A percentile compares a stretch with the other conserved stretches of the same genome.
phyloP scores from a whole-genome alignment of 1,284 basidiomycete species.

The Ustilago xerochloae region DNA sequence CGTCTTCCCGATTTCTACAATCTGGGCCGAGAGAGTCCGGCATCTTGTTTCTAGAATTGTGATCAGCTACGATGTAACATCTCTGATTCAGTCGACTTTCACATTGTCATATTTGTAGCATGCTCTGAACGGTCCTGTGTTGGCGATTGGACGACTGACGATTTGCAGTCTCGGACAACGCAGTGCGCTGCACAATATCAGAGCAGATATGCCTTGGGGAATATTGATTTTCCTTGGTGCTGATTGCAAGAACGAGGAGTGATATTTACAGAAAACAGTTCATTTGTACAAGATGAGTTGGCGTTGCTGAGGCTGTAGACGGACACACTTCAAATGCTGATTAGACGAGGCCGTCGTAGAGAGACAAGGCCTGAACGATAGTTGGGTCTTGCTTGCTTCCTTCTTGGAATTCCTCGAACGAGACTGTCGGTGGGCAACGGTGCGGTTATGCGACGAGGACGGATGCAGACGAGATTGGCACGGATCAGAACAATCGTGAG shows the following conservation, averaged over 20 bases:
- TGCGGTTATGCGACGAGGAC: too few species aligned
- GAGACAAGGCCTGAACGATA: slow-evolving; percentile 65
- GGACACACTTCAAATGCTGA: neutral
- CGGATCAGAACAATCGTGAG: too few species aligned
- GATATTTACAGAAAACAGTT: slow-evolving; percentile 8
- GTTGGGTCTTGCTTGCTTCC: slow-evolving; percentile 67
- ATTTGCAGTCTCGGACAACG: neutral
- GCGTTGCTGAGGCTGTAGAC: neutral
- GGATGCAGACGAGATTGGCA: too few species aligned
- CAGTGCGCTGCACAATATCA: neutral
- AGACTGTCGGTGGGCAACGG: slow-evolving; percentile 35
- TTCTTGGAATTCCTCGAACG: slow-evolving; percentile 67
- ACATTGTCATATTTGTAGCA: too few species aligned
- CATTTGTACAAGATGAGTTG: neutral
- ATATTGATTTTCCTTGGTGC: neutral
- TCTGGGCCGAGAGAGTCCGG: slow-evolving; percentile 26
- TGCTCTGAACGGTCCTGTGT: too few species aligned
- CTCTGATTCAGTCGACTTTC: too few species aligned
- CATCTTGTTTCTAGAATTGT: neutral
- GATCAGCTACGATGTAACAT: slow-evolving; percentile 3
- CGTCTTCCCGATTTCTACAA: neutral
- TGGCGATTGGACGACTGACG: too few species aligned
- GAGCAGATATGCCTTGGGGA: neutral
- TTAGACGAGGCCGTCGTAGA: slow-evolving; percentile 61
- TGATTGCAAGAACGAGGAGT: slow-evolving; percentile 8